These are phyloP conservation scores for Cunninghamia lanceolata DNA, from an alignment of 75 land plant genomes.

Conservation along the genomic window DNA sequence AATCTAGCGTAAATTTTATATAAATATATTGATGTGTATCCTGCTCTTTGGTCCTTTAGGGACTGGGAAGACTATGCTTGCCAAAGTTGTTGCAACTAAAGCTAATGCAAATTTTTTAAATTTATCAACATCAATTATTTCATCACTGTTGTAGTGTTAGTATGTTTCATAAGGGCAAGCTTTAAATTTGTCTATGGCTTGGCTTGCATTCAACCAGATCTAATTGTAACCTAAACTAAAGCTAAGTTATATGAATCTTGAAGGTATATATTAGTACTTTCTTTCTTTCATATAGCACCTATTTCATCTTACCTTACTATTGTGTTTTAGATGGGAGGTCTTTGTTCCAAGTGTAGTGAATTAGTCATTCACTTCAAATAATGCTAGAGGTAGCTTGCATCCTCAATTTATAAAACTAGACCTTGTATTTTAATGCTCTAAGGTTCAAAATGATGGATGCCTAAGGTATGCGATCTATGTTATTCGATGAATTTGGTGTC, in stretches of 20 bases:
- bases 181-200: not conserved
- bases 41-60: conserved; percentile 94
- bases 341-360: conserved; percentile 52
- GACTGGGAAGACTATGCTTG: conserved; percentile 94
- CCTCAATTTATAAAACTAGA: conserved; percentile 67
- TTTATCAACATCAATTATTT: conserved; percentile 85
- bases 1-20: too few relatives aligned
- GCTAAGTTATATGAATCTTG: too few relatives aligned
- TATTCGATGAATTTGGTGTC: too few relatives aligned
- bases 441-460: conserved; percentile 51
- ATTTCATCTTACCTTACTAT: too few relatives aligned
- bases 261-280: too few relatives aligned
- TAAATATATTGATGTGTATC: too few relatives aligned
- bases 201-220: too few relatives aligned
- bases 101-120: conserved; percentile 95
- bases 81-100: conserved; percentile 93
- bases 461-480: too few relatives aligned
- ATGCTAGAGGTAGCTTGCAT: conserved; percentile 31
- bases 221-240: too few relatives aligned
- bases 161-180: not conserved
- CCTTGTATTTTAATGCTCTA: conserved; percentile 85
- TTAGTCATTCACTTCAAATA: conserved; percentile 20
- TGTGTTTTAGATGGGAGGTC: conserved; percentile 91
- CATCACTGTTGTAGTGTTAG: conserved; percentile 55
- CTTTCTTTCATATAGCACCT: too few relatives aligned